Evolutionary conservation across 441 rosid species (phyloP), one percentile per base, ranked within the genome.

Genomic region (Flueggea neowawraea): DNA sequence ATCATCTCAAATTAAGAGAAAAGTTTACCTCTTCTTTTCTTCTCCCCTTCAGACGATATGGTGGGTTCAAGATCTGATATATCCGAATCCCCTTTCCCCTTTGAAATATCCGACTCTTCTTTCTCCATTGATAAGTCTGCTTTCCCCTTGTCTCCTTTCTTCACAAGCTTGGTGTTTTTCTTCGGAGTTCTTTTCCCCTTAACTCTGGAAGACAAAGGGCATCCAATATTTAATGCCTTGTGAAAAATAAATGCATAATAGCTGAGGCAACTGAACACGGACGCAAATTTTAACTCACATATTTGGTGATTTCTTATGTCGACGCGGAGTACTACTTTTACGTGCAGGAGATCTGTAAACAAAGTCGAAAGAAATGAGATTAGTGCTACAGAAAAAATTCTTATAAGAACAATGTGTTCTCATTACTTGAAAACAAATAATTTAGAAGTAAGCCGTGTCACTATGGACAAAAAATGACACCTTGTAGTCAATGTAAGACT

Each of bases 121-220:
- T 12, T 51, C 17, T 51, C 16, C 65, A 78, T 71, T 44, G 84
- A 78, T 65, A 82, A 57, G 58, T 73, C 78, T 74, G 62, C 87
- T 68, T 73, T 71, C 32, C 73, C 75, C 67, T 83, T 83, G n/a
- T 60, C 52, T 72, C 69, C 60, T 74, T 76, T 75, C 49, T 63
- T 70, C 16, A 61, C 52, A 13, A 44, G 78, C 78, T 70, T 88
- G 49, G 74, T 22, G 65, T 73, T 71, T 63, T 85, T 91, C 90
- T 83, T 92, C 16, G 96, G 96, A 54, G 94, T 95, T 82, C 97
- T 84, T 86, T 82, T 90, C 48, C 87, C 85, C 78, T 90, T 90
- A 44, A 76, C 80, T 67, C 98, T 95, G 58, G n/a, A 48, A 51
- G 54, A 41, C 55, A 60, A 28, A 50, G 59, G 41, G 47, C 54